A percentile compares a stretch with the other conserved stretches of the same genome.
Conservation (phyloP, 2,329 filamentous ascomycete genomes). For the Gremmenia infestans region DNA sequence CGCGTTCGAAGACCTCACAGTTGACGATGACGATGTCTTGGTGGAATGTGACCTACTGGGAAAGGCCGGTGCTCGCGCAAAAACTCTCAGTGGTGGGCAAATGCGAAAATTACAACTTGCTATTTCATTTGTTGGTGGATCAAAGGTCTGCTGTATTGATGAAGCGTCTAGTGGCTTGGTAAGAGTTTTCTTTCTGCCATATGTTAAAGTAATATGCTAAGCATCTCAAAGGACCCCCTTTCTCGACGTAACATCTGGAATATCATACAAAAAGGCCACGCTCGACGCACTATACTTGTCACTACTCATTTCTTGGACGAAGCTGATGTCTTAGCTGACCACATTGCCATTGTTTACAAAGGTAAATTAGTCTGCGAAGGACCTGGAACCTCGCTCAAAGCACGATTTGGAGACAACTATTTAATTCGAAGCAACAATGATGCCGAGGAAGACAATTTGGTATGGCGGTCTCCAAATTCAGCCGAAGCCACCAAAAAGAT, state of each 20-base stretch:
- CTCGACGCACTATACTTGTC: constrained; percentile 55
- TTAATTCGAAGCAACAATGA: constrained; percentile 25
- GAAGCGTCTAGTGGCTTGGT: constrained; percentile 58
- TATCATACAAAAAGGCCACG: constrained; percentile 58
- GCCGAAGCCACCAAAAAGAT: constrained; percentile 50
- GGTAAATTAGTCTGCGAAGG: constrained; percentile 59
- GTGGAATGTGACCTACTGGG: constrained; percentile 53
- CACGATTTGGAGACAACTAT: constrained; percentile 56
- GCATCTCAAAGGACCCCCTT: constrained; percentile 45
- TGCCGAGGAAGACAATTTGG: constrained; percentile 8
- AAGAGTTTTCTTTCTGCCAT: background rate
- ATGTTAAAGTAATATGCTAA: constrained; percentile 2
- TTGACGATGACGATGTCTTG: constrained; percentile 45
- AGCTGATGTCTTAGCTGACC: constrained; percentile 59
- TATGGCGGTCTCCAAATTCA: constrained; percentile 38
- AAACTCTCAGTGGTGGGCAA: constrained; percentile 59
- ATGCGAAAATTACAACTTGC: constrained; percentile 63
- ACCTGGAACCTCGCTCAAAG: constrained; percentile 58
- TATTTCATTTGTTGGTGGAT: constrained; percentile 64
- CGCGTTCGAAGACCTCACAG: constrained; percentile 39
- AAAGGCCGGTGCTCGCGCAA: constrained; percentile 50
- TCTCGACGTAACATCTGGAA: constrained; percentile 64
- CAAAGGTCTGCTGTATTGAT: constrained; percentile 59
- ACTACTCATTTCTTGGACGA: constrained; percentile 67
- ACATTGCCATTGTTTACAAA: constrained; percentile 60